Base-by-base conservation (phyloP, 2,329 filamentous ascomycete genomes). In the Penicillium janthinellum region DNA sequence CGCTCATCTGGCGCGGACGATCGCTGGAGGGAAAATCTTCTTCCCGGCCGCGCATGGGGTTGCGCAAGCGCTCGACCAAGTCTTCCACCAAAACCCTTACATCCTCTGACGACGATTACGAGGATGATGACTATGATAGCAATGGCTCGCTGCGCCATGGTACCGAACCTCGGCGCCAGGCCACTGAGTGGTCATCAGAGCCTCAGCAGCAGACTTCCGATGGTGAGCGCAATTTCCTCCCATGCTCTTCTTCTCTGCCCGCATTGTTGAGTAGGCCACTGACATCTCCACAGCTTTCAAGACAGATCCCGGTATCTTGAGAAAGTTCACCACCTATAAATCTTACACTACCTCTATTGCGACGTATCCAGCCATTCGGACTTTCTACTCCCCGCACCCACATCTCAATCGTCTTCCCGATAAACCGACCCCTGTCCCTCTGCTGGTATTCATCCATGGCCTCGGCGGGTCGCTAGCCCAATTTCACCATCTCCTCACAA, bases 401-500 rank as follows among this genome's bases (percentile, higher is more conserved):
- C 92, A 97, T 71, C 87, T 88, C n/a, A 85, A 88, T 60, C 90
- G 95, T 73, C 83, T 98, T 4, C 92, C 91, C 2, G 84, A 81
- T 44, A 83, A 87, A 62, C 90, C 91, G 1, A 83, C 85, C 0
- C 88, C 90, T 0, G 78, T 97, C 11, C 95, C 95, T 1, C 79
- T 99, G 10, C 79, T 98, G 3, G 92, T 98, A 45, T 96, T 96
- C 72, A 83, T 98, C 58, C 95, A 98, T 71, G 95, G 95, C 1
- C 83, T 98, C 10, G 95, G 94, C n/a, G 95, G 95, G 51, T 96
- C 91, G 0, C 84, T 92, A 25, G 89, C 92, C 11, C 95, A 98
- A 71, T 98, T 97, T 72, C 85, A 91, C 57, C 86, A 90, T 34
- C 79, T 98, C 5, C 79, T 98, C 15, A 89, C 87, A 20, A 95